phyloP scores from a whole-genome alignment of 345 rosid species.

The Eucalyptus polybractea region DNA sequence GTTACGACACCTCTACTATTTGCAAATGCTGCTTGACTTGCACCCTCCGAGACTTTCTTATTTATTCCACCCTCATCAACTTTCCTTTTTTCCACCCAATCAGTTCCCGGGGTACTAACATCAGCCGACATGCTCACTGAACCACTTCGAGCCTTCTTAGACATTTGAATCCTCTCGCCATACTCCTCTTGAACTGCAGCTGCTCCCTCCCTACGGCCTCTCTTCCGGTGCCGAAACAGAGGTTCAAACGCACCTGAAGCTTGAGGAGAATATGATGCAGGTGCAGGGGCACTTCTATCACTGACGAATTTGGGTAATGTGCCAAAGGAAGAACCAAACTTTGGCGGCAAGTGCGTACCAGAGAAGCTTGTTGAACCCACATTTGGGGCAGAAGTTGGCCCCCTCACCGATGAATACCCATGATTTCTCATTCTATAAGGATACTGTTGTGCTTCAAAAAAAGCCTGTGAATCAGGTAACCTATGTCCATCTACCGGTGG shows the following conservation, averaged over 20 bases:
- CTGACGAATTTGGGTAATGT: not conserved
- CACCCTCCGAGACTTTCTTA: not conserved
- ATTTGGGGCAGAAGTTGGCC: not conserved
- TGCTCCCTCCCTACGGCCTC: not conserved
- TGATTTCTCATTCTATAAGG: not conserved
- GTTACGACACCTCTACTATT: not conserved
- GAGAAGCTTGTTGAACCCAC: not conserved
- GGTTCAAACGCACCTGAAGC: not conserved
- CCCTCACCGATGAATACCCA: not conserved
- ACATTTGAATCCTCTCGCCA: not conserved
- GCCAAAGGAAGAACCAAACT: not conserved
- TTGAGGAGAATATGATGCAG: not conserved
- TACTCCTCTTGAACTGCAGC: not conserved
- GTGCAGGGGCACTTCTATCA: not conserved
- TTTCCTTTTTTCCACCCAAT: conserved; percentile 12
- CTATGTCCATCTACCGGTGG: conserved; percentile 11
- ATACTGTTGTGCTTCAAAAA: not conserved
- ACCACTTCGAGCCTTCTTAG: not conserved
- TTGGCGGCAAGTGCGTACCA: not conserved
- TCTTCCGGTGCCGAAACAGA: conserved; percentile 1
- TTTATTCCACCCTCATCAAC: not conserved
- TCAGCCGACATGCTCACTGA: not conserved
- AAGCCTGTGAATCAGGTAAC: not conserved
- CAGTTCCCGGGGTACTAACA: not conserved
- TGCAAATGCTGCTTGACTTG: not conserved